Evolutionary conservation across 345 rosid species (phyloP).

Genomic region (Toxicodendron radicans): DNA sequence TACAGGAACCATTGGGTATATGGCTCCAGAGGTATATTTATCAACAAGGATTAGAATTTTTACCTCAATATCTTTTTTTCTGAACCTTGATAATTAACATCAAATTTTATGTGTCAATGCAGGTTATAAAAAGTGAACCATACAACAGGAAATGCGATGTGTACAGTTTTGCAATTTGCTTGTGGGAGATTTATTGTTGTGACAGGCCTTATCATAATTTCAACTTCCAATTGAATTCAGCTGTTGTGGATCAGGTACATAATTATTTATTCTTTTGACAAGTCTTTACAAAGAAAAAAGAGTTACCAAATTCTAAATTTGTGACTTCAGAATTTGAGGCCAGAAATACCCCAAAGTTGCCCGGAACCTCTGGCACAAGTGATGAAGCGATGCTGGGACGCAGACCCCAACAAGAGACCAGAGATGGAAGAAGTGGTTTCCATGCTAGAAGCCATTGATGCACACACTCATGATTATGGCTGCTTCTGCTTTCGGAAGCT

Average conservation of each 20-base stretch:
- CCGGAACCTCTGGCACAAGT: slow-evolving; percentile 16
- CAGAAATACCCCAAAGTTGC: slow-evolving; percentile 17
- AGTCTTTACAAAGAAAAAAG: not conserved
- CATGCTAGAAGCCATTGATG: not conserved
- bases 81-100: too few relatives aligned
- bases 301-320: not conserved
- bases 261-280: not conserved
- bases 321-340: slow-evolving; percentile 14
- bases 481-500: not conserved
- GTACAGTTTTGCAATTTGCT: slow-evolving; percentile 15
- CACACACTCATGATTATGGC: not conserved
- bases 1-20: slow-evolving; percentile 8
- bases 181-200: slow-evolving; percentile 19
- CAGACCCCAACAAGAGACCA: slow-evolving; percentile 21
- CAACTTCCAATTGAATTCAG: not conserved
- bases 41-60: not conserved
- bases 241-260: not conserved
- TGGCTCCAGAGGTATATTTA: slow-evolving; percentile 17
- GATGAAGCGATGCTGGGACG: slow-evolving; percentile 26
- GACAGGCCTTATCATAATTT: not conserved
- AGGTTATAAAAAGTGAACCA: slow-evolving; percentile 6
- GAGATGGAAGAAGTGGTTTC: slow-evolving; percentile 26
- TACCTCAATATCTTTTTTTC: too few relatives aligned
- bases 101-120: not conserved
- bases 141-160: slow-evolving; percentile 16